Percentiles rank a stretch among this genome's conserved stretches.
phyloP scores from a whole-genome alignment of 2,329 filamentous ascomycete species.

The Paraphaeosphaeria minitans region DNA sequence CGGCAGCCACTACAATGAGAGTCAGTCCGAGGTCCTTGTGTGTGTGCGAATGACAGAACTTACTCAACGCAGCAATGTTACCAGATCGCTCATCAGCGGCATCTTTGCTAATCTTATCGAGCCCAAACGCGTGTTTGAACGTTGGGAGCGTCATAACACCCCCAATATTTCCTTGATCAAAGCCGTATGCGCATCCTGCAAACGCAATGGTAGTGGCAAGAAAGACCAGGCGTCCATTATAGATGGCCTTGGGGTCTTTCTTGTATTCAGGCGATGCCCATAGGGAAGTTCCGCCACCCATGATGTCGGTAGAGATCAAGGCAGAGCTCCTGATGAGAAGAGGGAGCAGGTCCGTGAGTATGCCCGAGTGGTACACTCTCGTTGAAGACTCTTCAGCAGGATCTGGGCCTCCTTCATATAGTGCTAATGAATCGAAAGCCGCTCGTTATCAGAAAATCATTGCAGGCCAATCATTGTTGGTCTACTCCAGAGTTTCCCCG shows the following conservation, averaged over 20 bases:
- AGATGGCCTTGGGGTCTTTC: constrained; percentile 46
- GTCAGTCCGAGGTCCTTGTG: constrained; percentile 1
- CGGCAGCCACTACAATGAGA: constrained; percentile 29
- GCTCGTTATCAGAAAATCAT: background rate
- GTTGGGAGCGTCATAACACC: constrained; percentile 46
- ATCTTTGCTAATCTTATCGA: constrained; percentile 31
- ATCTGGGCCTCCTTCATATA: background rate
- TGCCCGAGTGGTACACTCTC: background rate
- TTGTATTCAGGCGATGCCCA: constrained; percentile 48
- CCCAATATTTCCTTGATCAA: constrained; percentile 50
- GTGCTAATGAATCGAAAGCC: background rate
- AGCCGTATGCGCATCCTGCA: constrained; percentile 35
- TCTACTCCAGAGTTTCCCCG: background rate
- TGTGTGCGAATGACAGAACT: constrained; percentile 10
- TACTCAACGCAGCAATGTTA: constrained; percentile 43
- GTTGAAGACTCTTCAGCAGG: background rate
- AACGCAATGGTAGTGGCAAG: constrained; percentile 40
- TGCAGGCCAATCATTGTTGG: background rate
- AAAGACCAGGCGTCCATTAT: constrained; percentile 43
- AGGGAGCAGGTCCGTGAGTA: background rate
- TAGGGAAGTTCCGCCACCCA: constrained; percentile 49
- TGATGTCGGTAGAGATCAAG: constrained; percentile 16
- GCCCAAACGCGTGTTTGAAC: constrained; percentile 45
- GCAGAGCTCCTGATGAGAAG: background rate
- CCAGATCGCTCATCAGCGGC: constrained; percentile 36